These are phyloP conservation scores for Talaromyces islandicus DNA, from an alignment of 2,329 filamentous ascomycete genomes.

Conservation along the genomic window DNA sequence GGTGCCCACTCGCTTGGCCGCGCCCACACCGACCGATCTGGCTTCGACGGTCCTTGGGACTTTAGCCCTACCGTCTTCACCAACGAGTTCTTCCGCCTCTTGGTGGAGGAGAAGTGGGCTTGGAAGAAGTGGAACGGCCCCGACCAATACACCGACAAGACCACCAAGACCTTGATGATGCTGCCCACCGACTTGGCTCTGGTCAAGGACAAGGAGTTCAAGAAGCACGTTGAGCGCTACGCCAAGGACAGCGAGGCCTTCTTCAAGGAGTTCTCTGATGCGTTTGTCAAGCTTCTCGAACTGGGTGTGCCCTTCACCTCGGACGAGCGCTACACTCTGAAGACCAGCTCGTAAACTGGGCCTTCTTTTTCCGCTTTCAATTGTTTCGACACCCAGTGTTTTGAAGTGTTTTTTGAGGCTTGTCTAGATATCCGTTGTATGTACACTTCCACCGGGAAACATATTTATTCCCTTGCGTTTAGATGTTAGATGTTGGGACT, in stretches of 20 bases:
- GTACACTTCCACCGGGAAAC: not conserved
- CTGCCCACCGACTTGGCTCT: slow-evolving; percentile 85
- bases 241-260: slow-evolving; percentile 85
- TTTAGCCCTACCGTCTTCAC: slow-evolving; percentile 87
- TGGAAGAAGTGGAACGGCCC: slow-evolving; percentile 89
- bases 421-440: not conserved
- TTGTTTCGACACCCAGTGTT: not conserved
- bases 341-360: slow-evolving; percentile 42
- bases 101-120: slow-evolving; percentile 88
- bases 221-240: slow-evolving; percentile 73
- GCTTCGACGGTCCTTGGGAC: slow-evolving; percentile 85
- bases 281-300: slow-evolving; percentile 79
- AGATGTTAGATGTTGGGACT: slow-evolving; percentile 2
- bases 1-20: slow-evolving; percentile 85
- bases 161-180: slow-evolving; percentile 91
- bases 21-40: slow-evolving; percentile 82
- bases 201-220: slow-evolving; percentile 82
- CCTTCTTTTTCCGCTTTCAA: not conserved
- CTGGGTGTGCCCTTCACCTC: slow-evolving; percentile 83
- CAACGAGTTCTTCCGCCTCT: slow-evolving; percentile 89
- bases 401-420: not conserved
- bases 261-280: slow-evolving; percentile 86
- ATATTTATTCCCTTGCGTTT: not conserved
- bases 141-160: slow-evolving; percentile 83
- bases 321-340: slow-evolving; percentile 57